These are phyloP conservation scores for Ophiostoma ips DNA, from an alignment of 2,329 filamentous ascomycete species.

Conservation along the genomic window DNA sequence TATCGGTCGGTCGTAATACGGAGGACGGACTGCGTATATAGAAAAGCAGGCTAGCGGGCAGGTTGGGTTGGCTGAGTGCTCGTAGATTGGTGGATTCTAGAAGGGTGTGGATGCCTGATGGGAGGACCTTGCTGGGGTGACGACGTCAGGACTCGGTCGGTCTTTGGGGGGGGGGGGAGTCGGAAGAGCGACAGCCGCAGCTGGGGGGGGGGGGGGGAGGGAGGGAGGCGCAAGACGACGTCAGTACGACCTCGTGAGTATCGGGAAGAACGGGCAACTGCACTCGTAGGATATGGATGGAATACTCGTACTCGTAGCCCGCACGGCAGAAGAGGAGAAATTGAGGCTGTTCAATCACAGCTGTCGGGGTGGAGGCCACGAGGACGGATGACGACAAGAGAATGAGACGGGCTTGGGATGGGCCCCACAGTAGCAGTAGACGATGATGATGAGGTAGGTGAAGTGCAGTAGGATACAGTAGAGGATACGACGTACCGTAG, in stretches of 20 bases:
- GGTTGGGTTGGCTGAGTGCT: neutral
- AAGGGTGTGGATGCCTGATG: slow-evolving; percentile 5
- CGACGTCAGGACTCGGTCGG: neutral
- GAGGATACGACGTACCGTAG: too few relatives aligned
- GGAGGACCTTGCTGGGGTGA: neutral
- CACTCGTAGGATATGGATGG: neutral
- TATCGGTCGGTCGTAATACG: neutral
- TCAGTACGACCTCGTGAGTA: too few relatives aligned
- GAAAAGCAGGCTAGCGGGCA: neutral
- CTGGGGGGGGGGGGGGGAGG: neutral
- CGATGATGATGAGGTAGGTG: too few relatives aligned
- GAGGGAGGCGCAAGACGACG: too few relatives aligned
- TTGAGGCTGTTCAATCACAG: neutral
- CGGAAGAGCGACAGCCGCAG: neutral
- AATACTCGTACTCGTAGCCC: too few relatives aligned
- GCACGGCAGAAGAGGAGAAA: too few relatives aligned
- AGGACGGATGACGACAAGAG: too few relatives aligned
- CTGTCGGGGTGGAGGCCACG: neutral
- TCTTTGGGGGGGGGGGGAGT: neutral
- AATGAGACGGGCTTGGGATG: too few relatives aligned
- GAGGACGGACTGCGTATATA: neutral
- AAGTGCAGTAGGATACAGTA: too few relatives aligned
- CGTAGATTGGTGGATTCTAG: slow-evolving; percentile 1
- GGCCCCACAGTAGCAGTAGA: too few relatives aligned
- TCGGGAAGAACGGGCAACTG: too few relatives aligned